Evolutionary conservation across 78 protist species (phyloP).

Genomic region (Dictyostelium firmibasis): DNA sequence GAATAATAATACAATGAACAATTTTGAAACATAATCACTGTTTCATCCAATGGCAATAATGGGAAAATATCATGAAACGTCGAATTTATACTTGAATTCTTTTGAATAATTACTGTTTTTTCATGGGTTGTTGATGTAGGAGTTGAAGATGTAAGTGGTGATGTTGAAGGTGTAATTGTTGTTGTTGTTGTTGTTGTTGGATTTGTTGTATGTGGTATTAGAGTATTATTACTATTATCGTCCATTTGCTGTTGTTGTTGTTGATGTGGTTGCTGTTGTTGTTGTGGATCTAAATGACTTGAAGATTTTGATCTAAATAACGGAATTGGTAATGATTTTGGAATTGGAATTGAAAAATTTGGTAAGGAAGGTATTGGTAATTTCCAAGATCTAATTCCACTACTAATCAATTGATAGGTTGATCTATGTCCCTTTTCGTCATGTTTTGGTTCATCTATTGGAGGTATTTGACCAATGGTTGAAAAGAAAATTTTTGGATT

Average conservation of each 20-base stretch:
- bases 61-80: conserved; percentile 45
- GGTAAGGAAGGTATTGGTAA: neutral
- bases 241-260: neutral
- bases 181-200: neutral
- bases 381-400: conserved; percentile 12
- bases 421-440: neutral
- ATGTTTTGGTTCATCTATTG: neutral
- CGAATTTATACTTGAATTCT: conserved; percentile 23
- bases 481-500: conserved; percentile 6
- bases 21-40: conserved; percentile 1
- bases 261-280: neutral
- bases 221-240: neutral
- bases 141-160: neutral
- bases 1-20: conserved; percentile 35
- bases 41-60: conserved; percentile 42
- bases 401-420: neutral
- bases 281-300: neutral
- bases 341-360: neutral
- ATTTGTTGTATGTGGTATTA: neutral
- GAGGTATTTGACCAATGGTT: neutral
- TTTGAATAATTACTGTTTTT: conserved; percentile 55
- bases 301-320: conserved; percentile 54
- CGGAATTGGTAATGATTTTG: conserved; percentile 16
- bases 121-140: neutral
- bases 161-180: neutral